Conservation (phyloP, 768 basidiomycete genomes). For the Termitomyces sp. region DNA sequence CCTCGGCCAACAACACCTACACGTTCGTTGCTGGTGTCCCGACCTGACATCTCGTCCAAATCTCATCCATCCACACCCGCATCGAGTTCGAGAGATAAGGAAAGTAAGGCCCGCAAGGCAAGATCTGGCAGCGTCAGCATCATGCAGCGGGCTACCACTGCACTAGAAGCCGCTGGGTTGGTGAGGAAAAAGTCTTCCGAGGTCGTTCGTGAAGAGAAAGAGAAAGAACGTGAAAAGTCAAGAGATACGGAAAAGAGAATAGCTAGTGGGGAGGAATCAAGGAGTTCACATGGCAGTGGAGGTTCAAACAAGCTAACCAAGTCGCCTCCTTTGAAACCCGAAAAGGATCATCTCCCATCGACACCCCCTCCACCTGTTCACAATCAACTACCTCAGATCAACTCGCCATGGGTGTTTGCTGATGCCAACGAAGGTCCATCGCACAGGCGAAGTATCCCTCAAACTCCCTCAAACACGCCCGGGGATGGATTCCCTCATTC, state of each 20-base stretch:
- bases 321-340: constrained; percentile 56
- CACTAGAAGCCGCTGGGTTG: constrained; percentile 78
- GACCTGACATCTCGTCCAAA: constrained; percentile 48
- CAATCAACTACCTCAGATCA: constrained; percentile 35
- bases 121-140: constrained; percentile 91
- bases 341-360: constrained; percentile 40
- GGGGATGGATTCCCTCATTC: constrained; percentile 42
- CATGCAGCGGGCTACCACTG: constrained; percentile 92
- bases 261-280: constrained; percentile 46
- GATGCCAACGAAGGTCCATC: constrained; percentile 35
- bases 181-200: constrained; percentile 81
- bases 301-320: constrained; percentile 60
- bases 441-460: constrained; percentile 12
- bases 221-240: constrained; percentile 39
- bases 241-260: constrained; percentile 37
- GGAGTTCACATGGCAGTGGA: constrained; percentile 58
- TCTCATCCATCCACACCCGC: constrained; percentile 71
- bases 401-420: constrained; percentile 74
- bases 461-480: constrained; percentile 47
- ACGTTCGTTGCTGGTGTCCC: constrained; percentile 50
- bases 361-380: constrained; percentile 46
- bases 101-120: constrained; percentile 58
- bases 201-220: constrained; percentile 58
- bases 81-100: constrained; percentile 53
- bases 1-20: constrained; percentile 42